A percentile compares a stretch with the other conserved stretches of the same genome.
phyloP scores from a whole-genome alignment of 257 asterid genomes.

The Capsicum rhomboideum region DNA sequence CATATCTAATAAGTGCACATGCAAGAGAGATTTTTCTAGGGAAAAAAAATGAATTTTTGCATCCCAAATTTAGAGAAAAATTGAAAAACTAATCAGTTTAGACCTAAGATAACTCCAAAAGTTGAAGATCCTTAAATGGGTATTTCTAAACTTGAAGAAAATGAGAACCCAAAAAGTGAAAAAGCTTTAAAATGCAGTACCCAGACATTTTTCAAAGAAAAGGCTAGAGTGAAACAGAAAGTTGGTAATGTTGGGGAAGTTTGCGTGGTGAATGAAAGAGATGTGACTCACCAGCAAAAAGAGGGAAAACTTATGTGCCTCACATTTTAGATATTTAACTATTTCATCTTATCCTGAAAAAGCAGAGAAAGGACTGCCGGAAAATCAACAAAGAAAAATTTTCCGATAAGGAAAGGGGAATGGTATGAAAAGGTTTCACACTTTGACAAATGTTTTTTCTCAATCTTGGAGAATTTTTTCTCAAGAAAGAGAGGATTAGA shows the following conservation, averaged over 20 bases:
- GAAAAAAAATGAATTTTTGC: background rate
- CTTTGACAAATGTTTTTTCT: background rate
- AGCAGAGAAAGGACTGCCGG: background rate
- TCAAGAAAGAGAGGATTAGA: background rate
- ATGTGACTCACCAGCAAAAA: background rate
- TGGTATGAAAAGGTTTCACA: background rate
- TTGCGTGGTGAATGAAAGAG: background rate
- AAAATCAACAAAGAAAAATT: background rate
- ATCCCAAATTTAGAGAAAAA: background rate
- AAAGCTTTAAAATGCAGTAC: background rate
- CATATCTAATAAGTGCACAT: background rate
- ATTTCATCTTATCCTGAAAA: background rate
- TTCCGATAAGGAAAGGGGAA: background rate
- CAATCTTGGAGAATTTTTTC: background rate
- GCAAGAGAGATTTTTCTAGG: background rate
- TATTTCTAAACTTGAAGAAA: conserved; percentile 2
- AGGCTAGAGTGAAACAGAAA: background rate
- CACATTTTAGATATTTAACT: background rate
- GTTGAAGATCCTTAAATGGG: background rate
- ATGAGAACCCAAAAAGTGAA: background rate
- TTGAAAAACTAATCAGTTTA: background rate
- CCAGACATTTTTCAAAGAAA: background rate
- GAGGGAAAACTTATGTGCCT: background rate
- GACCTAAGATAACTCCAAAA: background rate
- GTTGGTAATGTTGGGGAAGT: background rate